These are phyloP conservation scores for Pseudotsuga menziesii DNA, from an alignment of 75 land plant genomes.

Conservation along the genomic window DNA sequence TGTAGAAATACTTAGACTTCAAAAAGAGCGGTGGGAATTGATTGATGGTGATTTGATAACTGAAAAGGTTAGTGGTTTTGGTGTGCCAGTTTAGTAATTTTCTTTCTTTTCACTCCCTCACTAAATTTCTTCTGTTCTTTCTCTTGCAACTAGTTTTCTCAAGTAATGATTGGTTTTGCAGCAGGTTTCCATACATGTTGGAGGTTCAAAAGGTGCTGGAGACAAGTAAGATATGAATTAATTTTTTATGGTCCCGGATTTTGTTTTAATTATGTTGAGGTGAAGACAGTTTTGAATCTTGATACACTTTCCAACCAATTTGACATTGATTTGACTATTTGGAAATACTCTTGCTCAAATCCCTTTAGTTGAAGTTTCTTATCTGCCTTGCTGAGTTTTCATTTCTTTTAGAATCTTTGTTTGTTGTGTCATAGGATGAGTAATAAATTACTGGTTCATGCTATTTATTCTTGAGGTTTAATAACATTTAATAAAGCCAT, in stretches of 20 bases:
- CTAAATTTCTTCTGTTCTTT: too few relatives aligned
- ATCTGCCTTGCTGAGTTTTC: neutral
- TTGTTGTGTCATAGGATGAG: neutral
- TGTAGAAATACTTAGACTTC: slow-evolving; percentile 65
- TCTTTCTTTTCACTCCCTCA: too few relatives aligned
- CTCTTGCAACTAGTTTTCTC: neutral
- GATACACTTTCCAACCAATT: too few relatives aligned
- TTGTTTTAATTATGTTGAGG: neutral
- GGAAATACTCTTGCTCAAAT: neutral
- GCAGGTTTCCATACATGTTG: neutral
- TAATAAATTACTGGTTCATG: neutral
- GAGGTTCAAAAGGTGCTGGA: neutral
- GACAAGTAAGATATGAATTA: neutral
- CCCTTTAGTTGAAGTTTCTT: neutral
- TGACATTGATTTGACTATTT: neutral
- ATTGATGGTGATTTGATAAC: slow-evolving; percentile 14
- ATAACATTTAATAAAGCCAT: neutral
- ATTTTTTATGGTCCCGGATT: neutral
- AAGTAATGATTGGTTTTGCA: neutral
- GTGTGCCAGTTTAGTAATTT: neutral
- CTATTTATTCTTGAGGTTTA: neutral
- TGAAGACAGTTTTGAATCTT: neutral
- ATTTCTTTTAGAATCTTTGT: neutral
- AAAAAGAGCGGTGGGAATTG: slow-evolving; percentile 80
- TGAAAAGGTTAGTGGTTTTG: slow-evolving; percentile 3